Conservation (phyloP, 1,284 basidiomycete genomes). For the Ceratobasidium sp. region DNA sequence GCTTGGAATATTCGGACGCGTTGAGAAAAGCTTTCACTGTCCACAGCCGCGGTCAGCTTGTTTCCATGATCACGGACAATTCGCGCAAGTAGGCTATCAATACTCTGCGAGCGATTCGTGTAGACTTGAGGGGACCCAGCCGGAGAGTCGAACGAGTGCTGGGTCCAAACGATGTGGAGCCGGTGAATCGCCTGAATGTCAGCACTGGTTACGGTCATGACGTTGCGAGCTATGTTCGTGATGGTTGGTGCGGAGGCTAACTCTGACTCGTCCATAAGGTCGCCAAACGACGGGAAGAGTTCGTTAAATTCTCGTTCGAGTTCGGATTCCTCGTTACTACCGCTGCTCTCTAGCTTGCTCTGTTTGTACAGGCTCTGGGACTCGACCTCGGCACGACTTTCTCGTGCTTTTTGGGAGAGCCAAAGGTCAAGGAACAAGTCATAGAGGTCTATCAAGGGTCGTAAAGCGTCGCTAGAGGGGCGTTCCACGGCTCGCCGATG, state of each 20-base stretch:
- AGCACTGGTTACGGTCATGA: slow-evolving; percentile 37
- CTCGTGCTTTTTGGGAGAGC: slow-evolving; percentile 78
- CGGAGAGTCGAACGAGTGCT: slow-evolving; percentile 40
- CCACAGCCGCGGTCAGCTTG: slow-evolving; percentile 12
- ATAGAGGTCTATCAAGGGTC: slow-evolving; percentile 54
- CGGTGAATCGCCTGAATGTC: slow-evolving; percentile 18
- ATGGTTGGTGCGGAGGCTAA: slow-evolving; percentile 29
- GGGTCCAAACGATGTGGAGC: slow-evolving; percentile 7
- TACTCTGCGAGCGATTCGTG: background rate
- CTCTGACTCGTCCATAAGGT: slow-evolving; percentile 54
- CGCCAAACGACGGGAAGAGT: slow-evolving; percentile 85
- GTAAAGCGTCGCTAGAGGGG: background rate
- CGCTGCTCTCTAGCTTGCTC: slow-evolving; percentile 63
- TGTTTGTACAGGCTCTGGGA: slow-evolving; percentile 82
- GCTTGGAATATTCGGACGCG: background rate
- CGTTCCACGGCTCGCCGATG: background rate
- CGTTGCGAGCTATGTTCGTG: slow-evolving; percentile 42
- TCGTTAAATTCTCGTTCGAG: slow-evolving; percentile 76
- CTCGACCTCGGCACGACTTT: slow-evolving; percentile 68
- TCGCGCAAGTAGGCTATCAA: slow-evolving; percentile 53
- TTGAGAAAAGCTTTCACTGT: slow-evolving; percentile 29
- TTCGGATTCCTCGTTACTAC: slow-evolving; percentile 76
- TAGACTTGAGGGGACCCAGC: background rate
- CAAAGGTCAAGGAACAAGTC: slow-evolving; percentile 81
- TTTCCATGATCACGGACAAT: slow-evolving; percentile 14